phyloP scores from a whole-genome alignment of 129 eudicot genomes.

The Oenanthe sinensis region DNA sequence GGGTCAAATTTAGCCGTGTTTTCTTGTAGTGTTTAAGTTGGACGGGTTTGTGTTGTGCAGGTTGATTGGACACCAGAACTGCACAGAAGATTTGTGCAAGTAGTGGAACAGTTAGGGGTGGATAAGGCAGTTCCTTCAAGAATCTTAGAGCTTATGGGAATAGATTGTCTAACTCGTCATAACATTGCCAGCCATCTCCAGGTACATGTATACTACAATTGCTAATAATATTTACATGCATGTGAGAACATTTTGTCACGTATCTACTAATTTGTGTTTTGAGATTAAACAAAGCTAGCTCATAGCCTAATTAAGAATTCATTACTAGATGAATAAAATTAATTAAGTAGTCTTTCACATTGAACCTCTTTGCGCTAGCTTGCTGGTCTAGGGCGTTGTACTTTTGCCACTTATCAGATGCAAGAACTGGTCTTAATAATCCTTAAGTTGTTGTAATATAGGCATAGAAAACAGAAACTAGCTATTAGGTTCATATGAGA shows the following conservation, averaged over 20 bases:
- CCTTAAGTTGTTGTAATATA: too few relatives aligned
- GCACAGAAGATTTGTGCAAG: conserved; percentile 90
- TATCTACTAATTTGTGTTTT: background rate
- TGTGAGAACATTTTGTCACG: background rate
- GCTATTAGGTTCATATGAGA: background rate
- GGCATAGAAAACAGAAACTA: too few relatives aligned
- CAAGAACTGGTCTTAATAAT: too few relatives aligned
- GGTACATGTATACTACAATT: conserved; percentile 21
- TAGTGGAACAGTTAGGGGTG: conserved; percentile 92
- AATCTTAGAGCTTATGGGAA: conserved; percentile 93
- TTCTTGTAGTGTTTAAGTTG: background rate
- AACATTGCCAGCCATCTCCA: conserved; percentile 99
- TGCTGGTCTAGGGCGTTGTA: background rate
- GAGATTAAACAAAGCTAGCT: background rate
- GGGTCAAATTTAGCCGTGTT: background rate
- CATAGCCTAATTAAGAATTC: background rate
- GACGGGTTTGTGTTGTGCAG: conserved; percentile 18
- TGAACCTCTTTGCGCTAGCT: background rate
- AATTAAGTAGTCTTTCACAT: background rate
- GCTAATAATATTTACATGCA: background rate
- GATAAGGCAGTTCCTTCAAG: conserved; percentile 99
- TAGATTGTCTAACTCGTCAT: conserved; percentile 92
- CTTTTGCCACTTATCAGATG: background rate
- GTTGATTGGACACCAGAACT: conserved; percentile 99
- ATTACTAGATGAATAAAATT: background rate